Percentiles rank a stretch among this genome's conserved stretches.
phyloP scores from a whole-genome alignment of 2,329 filamentous ascomycete genomes.

The Rhynchosporium agropyri region DNA sequence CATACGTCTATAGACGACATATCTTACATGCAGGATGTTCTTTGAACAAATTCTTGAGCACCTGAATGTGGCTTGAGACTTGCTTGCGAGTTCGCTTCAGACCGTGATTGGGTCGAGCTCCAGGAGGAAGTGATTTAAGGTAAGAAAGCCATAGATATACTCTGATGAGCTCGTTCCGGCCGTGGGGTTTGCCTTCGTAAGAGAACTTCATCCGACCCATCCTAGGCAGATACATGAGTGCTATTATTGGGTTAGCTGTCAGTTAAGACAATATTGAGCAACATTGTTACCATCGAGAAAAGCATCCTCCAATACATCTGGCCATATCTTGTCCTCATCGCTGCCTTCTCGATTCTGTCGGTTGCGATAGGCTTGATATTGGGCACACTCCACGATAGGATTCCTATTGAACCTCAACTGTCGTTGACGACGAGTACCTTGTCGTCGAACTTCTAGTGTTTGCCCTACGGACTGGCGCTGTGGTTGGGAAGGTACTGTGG shows the following conservation, averaged over 20 bases:
- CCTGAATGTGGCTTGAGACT: slow-evolving; percentile 72
- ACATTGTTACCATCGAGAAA: slow-evolving; percentile 64
- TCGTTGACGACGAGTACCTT: slow-evolving; percentile 39
- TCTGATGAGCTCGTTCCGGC: slow-evolving; percentile 70
- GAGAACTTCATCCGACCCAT: slow-evolving; percentile 70
- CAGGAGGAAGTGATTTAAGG: slow-evolving; percentile 46
- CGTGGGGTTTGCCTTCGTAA: slow-evolving; percentile 64
- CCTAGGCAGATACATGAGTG: slow-evolving; percentile 64
- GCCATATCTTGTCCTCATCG: slow-evolving; percentile 62
- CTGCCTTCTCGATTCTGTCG: slow-evolving; percentile 65
- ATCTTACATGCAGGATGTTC: slow-evolving; percentile 64
- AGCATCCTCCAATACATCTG: slow-evolving; percentile 64
- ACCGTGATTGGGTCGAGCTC: slow-evolving; percentile 50
- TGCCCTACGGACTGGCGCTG: slow-evolving; percentile 29
- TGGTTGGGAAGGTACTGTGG: slow-evolving; percentile 38
- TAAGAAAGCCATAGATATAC: slow-evolving; percentile 65
- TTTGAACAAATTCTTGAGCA: slow-evolving; percentile 67
- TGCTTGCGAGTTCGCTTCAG: slow-evolving; percentile 58
- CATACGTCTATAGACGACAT: not conserved
- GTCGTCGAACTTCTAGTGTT: slow-evolving; percentile 40
- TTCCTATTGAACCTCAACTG: slow-evolving; percentile 48
- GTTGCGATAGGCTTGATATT: slow-evolving; percentile 67
- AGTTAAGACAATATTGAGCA: not conserved
- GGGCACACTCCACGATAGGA: slow-evolving; percentile 62
- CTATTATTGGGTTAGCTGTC: slow-evolving; percentile 45